Evolutionary conservation across 768 basidiomycete genomes (phyloP), one percentile per base, ranked within the genome.

Genomic region (Xerocomus brunneocitrinus): DNA sequence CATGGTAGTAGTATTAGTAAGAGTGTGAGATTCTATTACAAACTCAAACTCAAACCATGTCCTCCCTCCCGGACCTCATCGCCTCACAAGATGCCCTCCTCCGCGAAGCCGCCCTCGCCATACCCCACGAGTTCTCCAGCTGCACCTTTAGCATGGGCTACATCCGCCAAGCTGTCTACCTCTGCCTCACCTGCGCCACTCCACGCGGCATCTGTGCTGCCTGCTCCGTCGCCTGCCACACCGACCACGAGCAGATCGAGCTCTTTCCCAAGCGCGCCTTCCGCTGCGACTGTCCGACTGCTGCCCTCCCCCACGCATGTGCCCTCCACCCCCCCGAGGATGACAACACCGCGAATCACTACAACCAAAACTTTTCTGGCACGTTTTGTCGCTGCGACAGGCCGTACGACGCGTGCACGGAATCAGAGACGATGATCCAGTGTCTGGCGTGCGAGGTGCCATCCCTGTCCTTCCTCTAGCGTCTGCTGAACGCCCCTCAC

Each of bases 381-480:
- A 56, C 73, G 28, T 93, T 92, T 64, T 93, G 91, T 69, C 77
- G 91, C 30, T 93, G 91, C 66, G 78, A 80, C 40, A 70, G 79
- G 56, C 67, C 79, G 39, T 93, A 93, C 62, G 84, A 92, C 63
- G 78, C 87, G 30, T 77, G 79, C 59, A 81, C 73, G 19, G 91
- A 93, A 70, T 69, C 67, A 54, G 91, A 93, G 71, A 87, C 89
- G 3, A 93, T 93, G 91, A 85, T 92, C 30, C 91, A 93, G 71
- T 93, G 91, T 66, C 70, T 92, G 49, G 74, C 82, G 16, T 93
- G 91, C 69, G 91, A 93, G 78, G 90, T 54, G 32, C 19, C 19
- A 19, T 19, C 19, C 19, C 19, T 19, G 19, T 19, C 19, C 19
- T 19, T 19, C 19, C 19, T 19, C 19, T 19, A 19, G 19, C 19